These are phyloP conservation scores for Ziziphus jujuba DNA, from an alignment of 306 rosid species.

Conservation along the genomic window DNA sequence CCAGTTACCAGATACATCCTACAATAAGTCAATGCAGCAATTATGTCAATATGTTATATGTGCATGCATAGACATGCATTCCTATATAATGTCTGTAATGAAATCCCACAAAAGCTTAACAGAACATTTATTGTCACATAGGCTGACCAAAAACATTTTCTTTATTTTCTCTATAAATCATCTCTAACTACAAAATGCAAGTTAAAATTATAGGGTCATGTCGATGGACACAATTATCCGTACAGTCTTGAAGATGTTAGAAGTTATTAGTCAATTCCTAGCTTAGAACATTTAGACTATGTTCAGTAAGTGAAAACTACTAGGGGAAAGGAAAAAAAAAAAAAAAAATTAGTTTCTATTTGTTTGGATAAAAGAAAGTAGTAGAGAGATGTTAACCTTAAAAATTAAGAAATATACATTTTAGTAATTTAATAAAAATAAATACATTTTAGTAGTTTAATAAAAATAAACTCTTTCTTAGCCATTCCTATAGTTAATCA, in stretches of 20 bases:
- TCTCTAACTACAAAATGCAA: background rate
- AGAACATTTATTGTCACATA: background rate
- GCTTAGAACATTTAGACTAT: background rate
- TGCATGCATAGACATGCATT: background rate
- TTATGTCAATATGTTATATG: background rate
- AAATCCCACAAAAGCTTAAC: background rate
- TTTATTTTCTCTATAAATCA: background rate
- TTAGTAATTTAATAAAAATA: no score
- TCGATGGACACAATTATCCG: background rate
- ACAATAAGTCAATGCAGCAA: slow-evolving; percentile 16
- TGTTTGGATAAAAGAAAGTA: no score
- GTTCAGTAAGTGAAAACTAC: no score
- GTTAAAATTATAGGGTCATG: background rate
- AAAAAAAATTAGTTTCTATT: no score
- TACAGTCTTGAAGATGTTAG: background rate
- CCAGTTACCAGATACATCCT: slow-evolving; percentile 76
- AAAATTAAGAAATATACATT: no score
- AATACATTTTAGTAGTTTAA: no score
- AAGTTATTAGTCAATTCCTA: background rate
- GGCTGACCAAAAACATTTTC: background rate
- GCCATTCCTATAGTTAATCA: background rate
- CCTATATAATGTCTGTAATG: background rate
- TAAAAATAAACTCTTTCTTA: no score
- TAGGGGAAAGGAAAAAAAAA: no score
- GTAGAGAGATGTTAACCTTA: no score